Base-by-base conservation (phyloP, 129 eudicot genomes). In the Escallonia herrerae region DNA sequence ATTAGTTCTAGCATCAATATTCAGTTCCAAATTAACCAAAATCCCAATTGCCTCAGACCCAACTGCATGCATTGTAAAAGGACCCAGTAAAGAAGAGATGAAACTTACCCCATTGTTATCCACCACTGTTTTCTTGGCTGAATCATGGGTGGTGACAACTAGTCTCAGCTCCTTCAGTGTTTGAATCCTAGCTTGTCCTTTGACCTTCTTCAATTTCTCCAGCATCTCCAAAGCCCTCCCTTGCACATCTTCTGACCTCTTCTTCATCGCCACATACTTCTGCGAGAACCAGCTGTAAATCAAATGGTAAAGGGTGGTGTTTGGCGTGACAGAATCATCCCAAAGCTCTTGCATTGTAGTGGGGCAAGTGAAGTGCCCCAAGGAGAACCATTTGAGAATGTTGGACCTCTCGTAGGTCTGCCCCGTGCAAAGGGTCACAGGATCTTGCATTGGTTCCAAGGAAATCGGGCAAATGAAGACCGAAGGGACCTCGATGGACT, bases 301-400 rank as follows among this genome's bases (percentile, higher is more conserved):
- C 33, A 83, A 43, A 58, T 79, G 84, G 58, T 72, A 63, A 56
- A 83, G 82, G 4, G 88, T 83, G 50, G 51, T 79, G 55, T 83
- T 83, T 3, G 88, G 84, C 3, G 84, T 83, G 22, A 83, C 71
- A 3, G 84, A 63, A 54, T 83, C 88, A 39, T 83, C 88, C 88
- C 88, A 83, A 60, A 83, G 88, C 67, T 83, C 88, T 68, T 83
- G 88, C 88, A 83, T 83, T 14, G 88, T 79, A 10, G 88, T 83
- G 40, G 88, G 88, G 73, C 88, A 83, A 49, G 88, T 83, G 64
- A 63, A 83, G 57, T 79, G 84, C 71, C 88, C 88, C 73, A 83
- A 45, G 62, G 69, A 72, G 41, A 83, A 72, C 88, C 88, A 83
- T 72, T 72, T 83, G 70, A 83, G 38, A 41, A 83, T 83, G 8